These are phyloP conservation scores for Tricholoma hemisulphureum DNA, from an alignment of 768 basidiomycete species.

Conservation along the genomic window DNA sequence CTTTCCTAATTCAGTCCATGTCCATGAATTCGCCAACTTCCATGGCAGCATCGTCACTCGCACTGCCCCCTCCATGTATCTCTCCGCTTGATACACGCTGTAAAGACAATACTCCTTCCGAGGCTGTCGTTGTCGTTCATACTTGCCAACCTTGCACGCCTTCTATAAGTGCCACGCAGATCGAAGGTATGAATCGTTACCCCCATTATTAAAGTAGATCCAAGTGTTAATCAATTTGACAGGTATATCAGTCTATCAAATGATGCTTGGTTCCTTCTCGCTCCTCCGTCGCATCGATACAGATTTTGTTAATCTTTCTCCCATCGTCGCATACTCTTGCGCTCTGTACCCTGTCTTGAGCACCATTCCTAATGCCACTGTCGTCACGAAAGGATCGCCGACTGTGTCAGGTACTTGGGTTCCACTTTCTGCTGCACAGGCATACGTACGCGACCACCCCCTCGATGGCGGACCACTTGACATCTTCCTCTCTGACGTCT, in stretches of 20 bases:
- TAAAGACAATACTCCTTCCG: slow-evolving; percentile 26
- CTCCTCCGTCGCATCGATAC: slow-evolving; percentile 75
- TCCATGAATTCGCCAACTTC: slow-evolving; percentile 37
- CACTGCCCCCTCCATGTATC: slow-evolving; percentile 32
- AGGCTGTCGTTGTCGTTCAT: slow-evolving; percentile 50
- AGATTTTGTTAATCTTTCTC: slow-evolving; percentile 72
- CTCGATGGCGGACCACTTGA: slow-evolving; percentile 37
- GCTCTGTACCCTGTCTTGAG: slow-evolving; percentile 37
- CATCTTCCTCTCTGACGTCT: slow-evolving; percentile 59
- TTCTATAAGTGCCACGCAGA: slow-evolving; percentile 61
- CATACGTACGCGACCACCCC: slow-evolving; percentile 49
- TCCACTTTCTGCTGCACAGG: slow-evolving; percentile 55
- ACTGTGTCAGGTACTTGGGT: slow-evolving; percentile 67
- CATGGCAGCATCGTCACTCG: slow-evolving; percentile 30
- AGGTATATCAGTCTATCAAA: slow-evolving; percentile 79
- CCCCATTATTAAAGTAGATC: slow-evolving; percentile 10
- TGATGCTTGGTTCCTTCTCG: slow-evolving; percentile 51
- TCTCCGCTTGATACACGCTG: slow-evolving; percentile 42
- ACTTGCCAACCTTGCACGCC: slow-evolving; percentile 65
- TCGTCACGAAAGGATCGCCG: slow-evolving; percentile 51
- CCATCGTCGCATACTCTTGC: slow-evolving; percentile 48
- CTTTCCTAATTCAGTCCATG: slow-evolving; percentile 40
- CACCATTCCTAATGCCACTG: slow-evolving; percentile 45
- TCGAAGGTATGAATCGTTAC: slow-evolving; percentile 55
- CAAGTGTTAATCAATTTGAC: slow-evolving; percentile 5